Conservation (phyloP, 2,329 filamentous ascomycete genomes). For the Xylaria sp. region DNA sequence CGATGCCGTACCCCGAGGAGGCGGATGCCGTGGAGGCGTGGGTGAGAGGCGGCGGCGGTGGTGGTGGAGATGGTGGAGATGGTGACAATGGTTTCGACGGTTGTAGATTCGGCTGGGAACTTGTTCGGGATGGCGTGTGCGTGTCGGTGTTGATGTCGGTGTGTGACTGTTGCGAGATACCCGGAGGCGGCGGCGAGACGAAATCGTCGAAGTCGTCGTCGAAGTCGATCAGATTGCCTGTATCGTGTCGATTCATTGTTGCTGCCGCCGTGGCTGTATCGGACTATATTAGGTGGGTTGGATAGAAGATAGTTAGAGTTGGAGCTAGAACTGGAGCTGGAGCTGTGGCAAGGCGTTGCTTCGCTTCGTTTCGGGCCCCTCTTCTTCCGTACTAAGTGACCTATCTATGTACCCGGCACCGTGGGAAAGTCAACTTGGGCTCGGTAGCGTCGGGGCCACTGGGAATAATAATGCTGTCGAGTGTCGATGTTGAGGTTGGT, state of each 20-base stretch:
- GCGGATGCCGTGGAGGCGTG: conserved; percentile 27
- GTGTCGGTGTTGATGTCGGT: conserved; percentile 21
- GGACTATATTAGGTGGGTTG: not conserved
- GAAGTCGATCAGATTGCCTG: conserved; percentile 48
- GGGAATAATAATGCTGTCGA: not conserved
- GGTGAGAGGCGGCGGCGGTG: conserved; percentile 30
- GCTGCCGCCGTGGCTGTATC: not conserved
- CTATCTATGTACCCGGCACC: not conserved
- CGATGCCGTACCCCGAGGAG: conserved; percentile 43
- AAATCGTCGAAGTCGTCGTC: conserved; percentile 40
- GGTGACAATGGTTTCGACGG: conserved; percentile 18
- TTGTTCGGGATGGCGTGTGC: conserved; percentile 2
- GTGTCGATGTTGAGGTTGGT: not conserved
- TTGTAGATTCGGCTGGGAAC: conserved; percentile 9
- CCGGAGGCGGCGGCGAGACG: conserved; percentile 12
- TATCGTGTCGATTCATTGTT: conserved; percentile 44
- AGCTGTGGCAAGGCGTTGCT: not conserved
- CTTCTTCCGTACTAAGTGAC: not conserved
- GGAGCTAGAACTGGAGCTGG: too few species aligned
- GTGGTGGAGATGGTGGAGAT: conserved; percentile 15
- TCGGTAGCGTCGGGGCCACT: not conserved
- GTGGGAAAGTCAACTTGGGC: not conserved
- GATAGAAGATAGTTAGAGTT: too few species aligned
- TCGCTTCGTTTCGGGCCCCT: not conserved
- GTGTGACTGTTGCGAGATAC: not conserved